A percentile compares a stretch with the other conserved stretches of the same genome.
These are phyloP conservation scores for Neurospora crassa DNA, from an alignment of 2,329 filamentous ascomycete genomes.

Conservation along the genomic window DNA sequence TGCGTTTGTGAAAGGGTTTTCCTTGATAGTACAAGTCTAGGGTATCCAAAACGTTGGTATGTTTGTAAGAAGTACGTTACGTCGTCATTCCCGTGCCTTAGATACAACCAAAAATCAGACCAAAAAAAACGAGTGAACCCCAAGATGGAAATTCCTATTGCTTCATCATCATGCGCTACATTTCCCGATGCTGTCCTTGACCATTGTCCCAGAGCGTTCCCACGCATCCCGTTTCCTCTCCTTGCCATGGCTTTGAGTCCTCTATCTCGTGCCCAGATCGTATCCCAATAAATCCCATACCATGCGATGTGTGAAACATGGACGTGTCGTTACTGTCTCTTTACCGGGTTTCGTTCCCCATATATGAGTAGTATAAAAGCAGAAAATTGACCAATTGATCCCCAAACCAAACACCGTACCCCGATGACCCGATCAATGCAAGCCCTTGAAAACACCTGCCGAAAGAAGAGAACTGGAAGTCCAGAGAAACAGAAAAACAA, in stretches of 20 bases:
- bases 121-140: neutral
- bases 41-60: neutral
- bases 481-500: neutral
- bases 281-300: neutral
- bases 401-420: neutral
- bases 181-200: neutral
- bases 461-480: neutral
- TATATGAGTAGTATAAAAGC: neutral
- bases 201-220: neutral
- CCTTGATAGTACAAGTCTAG: neutral
- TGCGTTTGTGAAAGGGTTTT: neutral
- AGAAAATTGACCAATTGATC: neutral
- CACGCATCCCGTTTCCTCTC: neutral
- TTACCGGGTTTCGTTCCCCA: neutral
- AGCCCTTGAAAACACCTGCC: neutral
- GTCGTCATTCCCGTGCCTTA: neutral
- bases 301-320: neutral
- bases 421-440: neutral
- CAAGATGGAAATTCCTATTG: neutral
- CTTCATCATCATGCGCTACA: neutral
- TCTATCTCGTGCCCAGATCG: neutral
- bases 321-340: neutral
- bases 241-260: neutral
- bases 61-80: neutral
- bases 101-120: neutral